Conservation (phyloP, 306 rosid genomes). For the Rosa multiflora region DNA sequence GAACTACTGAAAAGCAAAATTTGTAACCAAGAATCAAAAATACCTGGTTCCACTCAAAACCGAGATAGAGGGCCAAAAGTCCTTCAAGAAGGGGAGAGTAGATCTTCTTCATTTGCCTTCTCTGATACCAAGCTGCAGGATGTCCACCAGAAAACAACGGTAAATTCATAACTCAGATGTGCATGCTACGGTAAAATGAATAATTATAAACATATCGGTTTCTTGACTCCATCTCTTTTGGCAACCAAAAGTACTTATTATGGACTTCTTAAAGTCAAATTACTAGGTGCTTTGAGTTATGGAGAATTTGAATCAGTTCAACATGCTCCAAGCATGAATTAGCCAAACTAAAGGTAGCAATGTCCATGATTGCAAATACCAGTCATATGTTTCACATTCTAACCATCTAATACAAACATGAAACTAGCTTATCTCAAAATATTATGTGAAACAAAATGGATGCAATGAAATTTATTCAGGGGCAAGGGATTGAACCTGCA, state of each 20-base stretch:
- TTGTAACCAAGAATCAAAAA: conserved; percentile 2
- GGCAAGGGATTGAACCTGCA: conserved; percentile 58
- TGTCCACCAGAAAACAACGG: conserved; percentile 19
- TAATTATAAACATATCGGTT: no score
- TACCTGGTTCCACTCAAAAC: conserved; percentile 97
- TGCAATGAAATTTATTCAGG: neutral
- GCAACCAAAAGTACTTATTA: neutral
- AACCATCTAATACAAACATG: neutral
- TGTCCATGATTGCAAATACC: neutral
- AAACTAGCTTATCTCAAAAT: conserved; percentile 11
- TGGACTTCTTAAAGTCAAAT: neutral
- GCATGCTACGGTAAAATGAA: neutral
- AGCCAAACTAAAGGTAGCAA: neutral
- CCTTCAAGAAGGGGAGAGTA: conserved; percentile 98
- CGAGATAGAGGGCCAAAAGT: conserved; percentile 87
- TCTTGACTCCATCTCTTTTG: neutral
- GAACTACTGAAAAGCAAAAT: neutral
- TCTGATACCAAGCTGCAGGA: conserved; percentile 89
- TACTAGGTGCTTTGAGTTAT: neutral
- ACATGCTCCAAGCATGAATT: neutral
- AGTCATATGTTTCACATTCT: neutral
- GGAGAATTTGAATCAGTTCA: neutral
- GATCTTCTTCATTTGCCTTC: conserved; percentile 86
- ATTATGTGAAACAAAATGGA: neutral
- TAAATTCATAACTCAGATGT: conserved; percentile 1